Evolutionary conservation across 176 grass and related monocot genomes (phyloP).

Genomic region (Phragmites australis): DNA sequence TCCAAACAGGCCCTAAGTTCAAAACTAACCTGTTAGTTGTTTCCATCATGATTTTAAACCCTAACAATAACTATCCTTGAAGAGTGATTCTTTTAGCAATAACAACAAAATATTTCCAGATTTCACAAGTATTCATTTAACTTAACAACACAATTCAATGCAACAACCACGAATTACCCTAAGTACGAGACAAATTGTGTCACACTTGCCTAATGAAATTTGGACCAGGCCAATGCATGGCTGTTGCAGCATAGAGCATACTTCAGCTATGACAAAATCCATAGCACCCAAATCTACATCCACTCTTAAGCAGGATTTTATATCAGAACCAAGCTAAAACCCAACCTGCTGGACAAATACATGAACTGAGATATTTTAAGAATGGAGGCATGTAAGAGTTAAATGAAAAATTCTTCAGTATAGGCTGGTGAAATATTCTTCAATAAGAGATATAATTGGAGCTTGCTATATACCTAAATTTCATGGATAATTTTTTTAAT

Average conservation of each 20-base stretch:
- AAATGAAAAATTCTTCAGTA: not conserved
- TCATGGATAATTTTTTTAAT: too few species aligned
- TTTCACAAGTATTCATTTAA: not conserved
- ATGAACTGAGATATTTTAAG: constrained; percentile 9
- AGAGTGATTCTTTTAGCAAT: too few species aligned
- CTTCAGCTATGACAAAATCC: not conserved
- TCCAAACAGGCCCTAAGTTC: too few species aligned
- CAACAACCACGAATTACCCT: not conserved
- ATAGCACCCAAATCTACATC: constrained; percentile 30
- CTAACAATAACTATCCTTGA: too few species aligned
- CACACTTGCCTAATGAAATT: not conserved
- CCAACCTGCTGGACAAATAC: not conserved
- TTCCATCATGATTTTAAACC: too few species aligned
- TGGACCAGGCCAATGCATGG: constrained; percentile 17
- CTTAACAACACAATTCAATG: not conserved
- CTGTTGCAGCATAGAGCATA: constrained; percentile 2
- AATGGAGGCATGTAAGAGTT: not conserved
- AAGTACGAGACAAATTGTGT: not conserved
- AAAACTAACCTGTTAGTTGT: too few species aligned
- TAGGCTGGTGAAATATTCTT: not conserved
- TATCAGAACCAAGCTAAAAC: not conserved
- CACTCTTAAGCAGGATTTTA: constrained; percentile 15
- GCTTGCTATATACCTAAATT: too few species aligned
- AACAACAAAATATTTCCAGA: not conserved
- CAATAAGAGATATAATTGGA: too few species aligned